These are phyloP conservation scores for Xylaria intraflava DNA, from an alignment of 495 filamentous ascomycete genomes.

Conservation along the genomic window DNA sequence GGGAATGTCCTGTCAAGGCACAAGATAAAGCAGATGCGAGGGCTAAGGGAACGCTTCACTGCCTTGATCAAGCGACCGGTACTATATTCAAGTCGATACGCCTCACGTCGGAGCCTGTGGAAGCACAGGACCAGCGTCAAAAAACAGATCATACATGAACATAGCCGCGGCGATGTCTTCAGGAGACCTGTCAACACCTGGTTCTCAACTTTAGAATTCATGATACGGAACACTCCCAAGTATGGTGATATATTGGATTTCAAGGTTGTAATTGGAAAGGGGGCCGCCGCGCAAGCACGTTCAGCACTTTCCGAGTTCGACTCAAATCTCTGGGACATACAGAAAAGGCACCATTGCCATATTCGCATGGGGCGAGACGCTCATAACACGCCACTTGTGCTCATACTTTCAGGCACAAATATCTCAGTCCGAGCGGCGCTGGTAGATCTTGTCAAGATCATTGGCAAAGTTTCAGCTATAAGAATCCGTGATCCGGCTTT, in stretches of 20 bases:
- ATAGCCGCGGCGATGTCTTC: neutral
- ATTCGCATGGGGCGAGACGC: slow-evolving; percentile 14
- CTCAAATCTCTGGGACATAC: slow-evolving; percentile 17
- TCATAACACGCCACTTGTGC: slow-evolving; percentile 8
- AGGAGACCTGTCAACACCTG: neutral
- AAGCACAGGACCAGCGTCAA: slow-evolving; percentile 9
- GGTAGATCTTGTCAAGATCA: slow-evolving; percentile 12
- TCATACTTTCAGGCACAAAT: slow-evolving; percentile 17
- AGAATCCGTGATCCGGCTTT: slow-evolving; percentile 12
- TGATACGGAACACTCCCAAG: slow-evolving; percentile 18
- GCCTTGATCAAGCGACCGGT: neutral
- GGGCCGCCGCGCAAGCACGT: slow-evolving; percentile 13
- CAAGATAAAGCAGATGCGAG: neutral
- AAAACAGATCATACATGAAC: slow-evolving; percentile 10
- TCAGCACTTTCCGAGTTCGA: slow-evolving; percentile 15
- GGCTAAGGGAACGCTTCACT: neutral
- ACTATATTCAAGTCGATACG: neutral
- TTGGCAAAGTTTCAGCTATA: slow-evolving; percentile 16
- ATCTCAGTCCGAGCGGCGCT: slow-evolving; percentile 17
- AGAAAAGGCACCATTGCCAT: slow-evolving; percentile 14
- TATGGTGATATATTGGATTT: slow-evolving; percentile 18
- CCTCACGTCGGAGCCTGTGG: slow-evolving; percentile 9
- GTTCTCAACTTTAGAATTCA: slow-evolving; percentile 14
- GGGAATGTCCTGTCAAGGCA: neutral
- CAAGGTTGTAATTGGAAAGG: slow-evolving; percentile 16